Base-by-base conservation (phyloP, 768 basidiomycete genomes). In the Candolleomyces eurysporus region DNA sequence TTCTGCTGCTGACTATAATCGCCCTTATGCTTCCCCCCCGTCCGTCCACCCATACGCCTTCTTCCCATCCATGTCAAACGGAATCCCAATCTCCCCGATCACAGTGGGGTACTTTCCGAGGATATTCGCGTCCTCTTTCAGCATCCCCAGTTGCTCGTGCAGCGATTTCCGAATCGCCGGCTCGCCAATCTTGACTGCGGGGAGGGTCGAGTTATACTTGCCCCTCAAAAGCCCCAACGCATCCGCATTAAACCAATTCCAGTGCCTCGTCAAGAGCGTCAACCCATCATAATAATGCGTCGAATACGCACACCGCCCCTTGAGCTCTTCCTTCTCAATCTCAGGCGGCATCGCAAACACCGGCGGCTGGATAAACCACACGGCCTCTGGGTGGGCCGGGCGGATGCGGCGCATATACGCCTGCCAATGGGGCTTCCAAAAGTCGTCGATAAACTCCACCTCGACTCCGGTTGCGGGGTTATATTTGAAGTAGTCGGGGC, bases 231-330 rank as follows among this genome's bases (percentile, higher is more conserved):
- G 71, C 1, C 96, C 97, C 0, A 99, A 76, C 1, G 96, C 94
- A 73, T 98, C 95, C 2, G 94, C 94, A 67, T 98, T 98, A 82
- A 94, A 91, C 88, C 89, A 89, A 70, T 94, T 90, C 93, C 92
- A 95, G 67, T 95, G 92, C 40, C 92, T 82, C 39, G 92, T 91
- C n/a, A 98, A 79, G 46, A 98, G 83, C 0, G 96, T 98, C 45
- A 98, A 77, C 1, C 96, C 96, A 66, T 98, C 96, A 68, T 98
- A 98, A 72, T 94, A 98, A 72, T 98, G 96, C 0, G 88, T 81
- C 4, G 90, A 88, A 65, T 92, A 89, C 36, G 77, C 85, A 31
- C 82, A 87, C 2, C 89, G 86, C 2, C 95, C 88, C 14, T 84
- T 80, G 17, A 86, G 73, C 9, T 86, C 72, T 17, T 84, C 80